Conservation (phyloP, 2,329 filamentous ascomycete species). For the Ramularia endophylla region DNA sequence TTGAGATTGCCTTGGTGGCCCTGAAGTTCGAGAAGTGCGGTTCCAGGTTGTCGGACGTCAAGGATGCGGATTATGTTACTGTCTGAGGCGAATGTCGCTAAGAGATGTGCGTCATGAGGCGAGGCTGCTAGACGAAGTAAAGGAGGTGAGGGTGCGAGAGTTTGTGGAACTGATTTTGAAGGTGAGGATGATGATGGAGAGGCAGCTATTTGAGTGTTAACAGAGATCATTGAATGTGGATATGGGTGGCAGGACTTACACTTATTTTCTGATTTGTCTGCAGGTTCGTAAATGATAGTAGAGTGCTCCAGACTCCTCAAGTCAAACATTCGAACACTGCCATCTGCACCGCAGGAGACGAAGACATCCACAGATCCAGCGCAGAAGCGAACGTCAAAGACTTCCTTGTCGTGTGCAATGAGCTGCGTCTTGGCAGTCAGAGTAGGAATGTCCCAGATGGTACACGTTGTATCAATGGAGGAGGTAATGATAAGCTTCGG, state of each 20-base stretch:
- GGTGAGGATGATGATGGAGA: constrained; percentile 57
- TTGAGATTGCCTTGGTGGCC: constrained; percentile 83
- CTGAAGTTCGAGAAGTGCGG: constrained; percentile 86
- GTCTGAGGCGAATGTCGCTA: constrained; percentile 95
- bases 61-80: constrained; percentile 89
- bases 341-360: constrained; percentile 94
- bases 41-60: constrained; percentile 91
- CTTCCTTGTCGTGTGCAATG: constrained; percentile 98
- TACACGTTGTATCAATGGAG: constrained; percentile 98
- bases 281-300: constrained; percentile 98
- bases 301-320: constrained; percentile 93
- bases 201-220: constrained; percentile 20
- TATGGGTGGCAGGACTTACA: constrained; percentile 27
- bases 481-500: constrained; percentile 97
- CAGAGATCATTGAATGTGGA: neutral
- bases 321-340: constrained; percentile 98
- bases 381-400: constrained; percentile 97
- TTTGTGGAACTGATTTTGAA: constrained; percentile 64
- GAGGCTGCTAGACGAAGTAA: constrained; percentile 79
- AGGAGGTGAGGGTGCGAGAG: constrained; percentile 59
- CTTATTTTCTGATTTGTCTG: constrained; percentile 66
- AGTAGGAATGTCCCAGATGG: constrained; percentile 98
- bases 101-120: constrained; percentile 87
- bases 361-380: constrained; percentile 98
- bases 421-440: constrained; percentile 96